These are phyloP conservation scores for Glycine latifolia DNA, from an alignment of 306 rosid genomes.

Conservation along the genomic window DNA sequence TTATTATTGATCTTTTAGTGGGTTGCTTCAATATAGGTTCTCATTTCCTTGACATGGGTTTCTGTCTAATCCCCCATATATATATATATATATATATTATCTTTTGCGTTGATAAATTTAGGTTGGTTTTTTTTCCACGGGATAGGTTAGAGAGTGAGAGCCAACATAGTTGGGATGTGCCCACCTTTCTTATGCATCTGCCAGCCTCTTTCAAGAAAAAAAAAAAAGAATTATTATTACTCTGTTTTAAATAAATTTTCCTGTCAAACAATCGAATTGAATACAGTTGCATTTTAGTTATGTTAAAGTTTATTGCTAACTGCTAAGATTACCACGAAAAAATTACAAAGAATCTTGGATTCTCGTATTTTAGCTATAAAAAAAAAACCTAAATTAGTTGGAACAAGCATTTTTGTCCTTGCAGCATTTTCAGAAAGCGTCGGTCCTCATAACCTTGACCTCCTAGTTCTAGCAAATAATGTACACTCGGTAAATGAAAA, in stretches of 20 bases:
- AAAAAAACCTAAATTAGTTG: conserved; percentile 5
- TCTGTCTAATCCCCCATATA: too few relatives aligned
- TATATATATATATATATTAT: too few relatives aligned
- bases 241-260: too few relatives aligned
- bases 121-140: too few relatives aligned
- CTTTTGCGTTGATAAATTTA: too few relatives aligned
- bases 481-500: conserved; percentile 47
- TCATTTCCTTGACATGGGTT: not conserved
- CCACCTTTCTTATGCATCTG: too few relatives aligned
- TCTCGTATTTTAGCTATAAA: conserved; percentile 2
- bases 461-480: conserved; percentile 52
- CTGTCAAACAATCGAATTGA: not conserved
- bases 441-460: conserved; percentile 36
- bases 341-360: not conserved
- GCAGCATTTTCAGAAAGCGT: conserved; percentile 40
- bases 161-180: too few relatives aligned
- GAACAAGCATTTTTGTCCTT: conserved; percentile 33
- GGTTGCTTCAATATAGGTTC: too few relatives aligned
- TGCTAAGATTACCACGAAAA: conserved; percentile 1
- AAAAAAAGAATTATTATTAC: too few relatives aligned
- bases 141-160: too few relatives aligned
- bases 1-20: too few relatives aligned
- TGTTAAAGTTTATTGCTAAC: not conserved
- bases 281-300: not conserved
- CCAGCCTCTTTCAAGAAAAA: too few relatives aligned